A percentile compares a stretch with the other conserved stretches of the same genome.
phyloP scores from a whole-genome alignment of 129 eudicot species.

The Centaurea solstitialis region DNA sequence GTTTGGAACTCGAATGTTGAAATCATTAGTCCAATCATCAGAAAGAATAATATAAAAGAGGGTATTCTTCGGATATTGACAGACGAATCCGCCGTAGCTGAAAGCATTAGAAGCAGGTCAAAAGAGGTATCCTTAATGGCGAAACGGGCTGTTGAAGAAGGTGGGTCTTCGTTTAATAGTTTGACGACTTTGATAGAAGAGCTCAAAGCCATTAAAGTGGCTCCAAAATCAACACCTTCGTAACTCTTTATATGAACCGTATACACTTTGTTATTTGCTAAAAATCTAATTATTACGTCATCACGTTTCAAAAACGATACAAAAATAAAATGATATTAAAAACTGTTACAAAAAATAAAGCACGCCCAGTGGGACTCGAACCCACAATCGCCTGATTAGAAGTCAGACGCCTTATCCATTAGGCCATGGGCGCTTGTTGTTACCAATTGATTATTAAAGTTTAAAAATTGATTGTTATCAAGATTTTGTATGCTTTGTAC shows the following conservation, averaged over 20 bases:
- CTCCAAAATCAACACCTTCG: not conserved
- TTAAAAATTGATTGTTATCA: no score
- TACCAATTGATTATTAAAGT: no score
- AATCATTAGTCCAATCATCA: constrained; percentile 12
- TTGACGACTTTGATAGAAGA: constrained; percentile 30
- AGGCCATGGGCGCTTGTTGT: constrained; percentile 82
- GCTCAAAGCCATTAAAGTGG: constrained; percentile 3
- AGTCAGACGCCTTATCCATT: constrained; percentile 99
- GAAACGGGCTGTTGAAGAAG: constrained; percentile 27
- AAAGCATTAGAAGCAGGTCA: constrained; percentile 13
- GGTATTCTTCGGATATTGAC: constrained; percentile 14
- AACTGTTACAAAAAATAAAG: not conserved
- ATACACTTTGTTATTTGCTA: no score
- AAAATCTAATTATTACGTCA: no score
- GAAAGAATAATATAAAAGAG: not conserved
- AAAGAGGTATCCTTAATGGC: constrained; percentile 14
- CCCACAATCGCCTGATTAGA: constrained; percentile 99
- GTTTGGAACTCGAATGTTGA: constrained; percentile 17
- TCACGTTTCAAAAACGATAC: no score
- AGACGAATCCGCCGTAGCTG: not conserved
- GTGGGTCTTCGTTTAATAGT: constrained; percentile 36
- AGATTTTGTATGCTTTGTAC: no score
- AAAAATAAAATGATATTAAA: no score
- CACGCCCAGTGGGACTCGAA: constrained; percentile 99
- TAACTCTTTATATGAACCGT: no score